Percentiles rank a stretch among this genome's conserved stretches.
Conservation (phyloP, 306 rosid species). For the Inga oerstediana region DNA sequence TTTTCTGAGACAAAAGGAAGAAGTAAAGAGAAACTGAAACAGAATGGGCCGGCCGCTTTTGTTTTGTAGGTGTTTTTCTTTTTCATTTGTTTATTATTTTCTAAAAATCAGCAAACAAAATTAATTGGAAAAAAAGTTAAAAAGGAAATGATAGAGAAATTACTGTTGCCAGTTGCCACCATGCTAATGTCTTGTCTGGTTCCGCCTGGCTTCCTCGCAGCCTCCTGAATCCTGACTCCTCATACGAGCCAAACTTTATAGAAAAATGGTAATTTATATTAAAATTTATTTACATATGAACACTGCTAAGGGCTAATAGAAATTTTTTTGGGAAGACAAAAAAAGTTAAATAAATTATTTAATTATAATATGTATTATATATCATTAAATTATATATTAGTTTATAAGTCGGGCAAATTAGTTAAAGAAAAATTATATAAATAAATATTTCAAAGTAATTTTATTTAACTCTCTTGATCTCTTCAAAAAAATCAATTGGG, state of each 20-base stretch:
- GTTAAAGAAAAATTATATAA: no score
- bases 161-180: conserved; percentile 12
- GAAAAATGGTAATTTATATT: neutral
- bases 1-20: conserved; percentile 33
- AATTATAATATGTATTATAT: no score
- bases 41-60: conserved; percentile 27
- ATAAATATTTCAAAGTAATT: no score
- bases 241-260: neutral
- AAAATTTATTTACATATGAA: neutral
- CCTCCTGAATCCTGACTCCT: neutral
- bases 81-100: conserved; percentile 31
- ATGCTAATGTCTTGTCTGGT: conserved; percentile 9
- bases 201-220: neutral
- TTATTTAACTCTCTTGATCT: no score
- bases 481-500: no score
- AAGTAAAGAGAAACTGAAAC: conserved; percentile 30
- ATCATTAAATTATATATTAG: no score
- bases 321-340: no score
- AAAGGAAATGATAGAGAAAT: neutral
- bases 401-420: no score
- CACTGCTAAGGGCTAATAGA: no score
- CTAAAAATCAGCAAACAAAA: conserved; percentile 9
- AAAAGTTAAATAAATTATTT: no score
- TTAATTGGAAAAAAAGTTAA: neutral
- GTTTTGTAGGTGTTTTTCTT: conserved; percentile 22